Evolutionary conservation across 2,329 filamentous ascomycete genomes (phyloP).

Genomic region (Cytospora chrysosperma): DNA sequence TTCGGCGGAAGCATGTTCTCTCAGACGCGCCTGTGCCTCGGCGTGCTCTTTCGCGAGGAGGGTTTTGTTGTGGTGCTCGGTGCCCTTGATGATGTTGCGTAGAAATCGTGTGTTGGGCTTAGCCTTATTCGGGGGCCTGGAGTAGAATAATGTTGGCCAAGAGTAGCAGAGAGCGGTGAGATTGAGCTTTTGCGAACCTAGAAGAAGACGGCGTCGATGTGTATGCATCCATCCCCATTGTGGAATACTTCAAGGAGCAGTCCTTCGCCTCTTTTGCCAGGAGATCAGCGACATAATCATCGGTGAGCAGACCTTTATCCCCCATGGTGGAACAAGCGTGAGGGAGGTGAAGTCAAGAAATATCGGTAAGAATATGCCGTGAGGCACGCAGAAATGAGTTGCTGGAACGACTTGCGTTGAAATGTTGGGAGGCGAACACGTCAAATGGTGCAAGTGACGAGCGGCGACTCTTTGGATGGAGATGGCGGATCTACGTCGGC

Average conservation of each 20-base stretch:
- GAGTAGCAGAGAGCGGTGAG: slow-evolving; percentile 24
- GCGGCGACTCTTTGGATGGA: not conserved
- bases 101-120: slow-evolving; percentile 93
- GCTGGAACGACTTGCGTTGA: not conserved
- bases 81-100: slow-evolving; percentile 82
- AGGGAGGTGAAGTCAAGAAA: not conserved
- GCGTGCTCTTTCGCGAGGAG: slow-evolving; percentile 80
- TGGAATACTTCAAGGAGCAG: slow-evolving; percentile 70
- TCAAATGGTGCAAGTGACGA: not conserved
- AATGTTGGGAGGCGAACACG: not conserved
- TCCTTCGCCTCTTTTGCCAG: slow-evolving; percentile 77
- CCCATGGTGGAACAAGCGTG: slow-evolving; percentile 33
- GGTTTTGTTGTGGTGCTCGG: slow-evolving; percentile 84
- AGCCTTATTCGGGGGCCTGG: slow-evolving; percentile 64
- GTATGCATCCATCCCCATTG: slow-evolving; percentile 69
- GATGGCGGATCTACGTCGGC: not conserved
- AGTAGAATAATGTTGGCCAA: slow-evolving; percentile 13
- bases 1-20: slow-evolving; percentile 53
- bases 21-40: slow-evolving; percentile 71
- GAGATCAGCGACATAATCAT: slow-evolving; percentile 79
- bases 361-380: not conserved
- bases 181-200: slow-evolving; percentile 14
- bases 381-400: not conserved
- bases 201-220: slow-evolving; percentile 43
- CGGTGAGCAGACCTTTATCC: slow-evolving; percentile 57